These are phyloP conservation scores for Coffea canephora DNA, from an alignment of 257 asterid species.

Conservation along the genomic window DNA sequence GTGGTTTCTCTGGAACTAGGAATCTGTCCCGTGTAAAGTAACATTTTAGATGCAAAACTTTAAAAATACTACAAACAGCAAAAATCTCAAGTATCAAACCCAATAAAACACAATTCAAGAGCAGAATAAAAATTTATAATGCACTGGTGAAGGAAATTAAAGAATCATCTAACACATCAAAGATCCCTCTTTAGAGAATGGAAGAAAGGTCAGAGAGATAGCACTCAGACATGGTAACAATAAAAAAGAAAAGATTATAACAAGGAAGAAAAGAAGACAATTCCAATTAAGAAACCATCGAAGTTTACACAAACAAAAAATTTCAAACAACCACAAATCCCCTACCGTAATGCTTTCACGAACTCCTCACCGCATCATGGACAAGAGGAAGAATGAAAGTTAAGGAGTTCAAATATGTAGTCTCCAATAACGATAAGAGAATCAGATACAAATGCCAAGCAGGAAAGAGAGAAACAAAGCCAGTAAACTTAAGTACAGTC, in stretches of 20 bases:
- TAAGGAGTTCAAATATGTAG: neutral
- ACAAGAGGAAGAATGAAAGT: neutral
- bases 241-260: neutral
- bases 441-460: neutral
- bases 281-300: neutral
- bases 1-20: slow-evolving; percentile 63
- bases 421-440: neutral
- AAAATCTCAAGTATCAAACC: neutral
- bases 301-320: neutral
- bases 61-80: neutral
- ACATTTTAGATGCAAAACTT: neutral
- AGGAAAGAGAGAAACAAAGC: neutral
- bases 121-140: neutral
- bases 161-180: neutral
- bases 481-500: neutral
- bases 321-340: neutral
- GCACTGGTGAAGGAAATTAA: neutral
- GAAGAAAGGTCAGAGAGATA: neutral
- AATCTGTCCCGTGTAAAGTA: slow-evolving; percentile 52
- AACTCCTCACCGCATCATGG: neutral
- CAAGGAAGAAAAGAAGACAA: neutral
- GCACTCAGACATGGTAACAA: too few species aligned
- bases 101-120: neutral
- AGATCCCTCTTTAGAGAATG: neutral
- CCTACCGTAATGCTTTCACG: neutral